Base-by-base conservation (phyloP, 2,329 filamentous ascomycete species). In the Cercospora sp. region DNA sequence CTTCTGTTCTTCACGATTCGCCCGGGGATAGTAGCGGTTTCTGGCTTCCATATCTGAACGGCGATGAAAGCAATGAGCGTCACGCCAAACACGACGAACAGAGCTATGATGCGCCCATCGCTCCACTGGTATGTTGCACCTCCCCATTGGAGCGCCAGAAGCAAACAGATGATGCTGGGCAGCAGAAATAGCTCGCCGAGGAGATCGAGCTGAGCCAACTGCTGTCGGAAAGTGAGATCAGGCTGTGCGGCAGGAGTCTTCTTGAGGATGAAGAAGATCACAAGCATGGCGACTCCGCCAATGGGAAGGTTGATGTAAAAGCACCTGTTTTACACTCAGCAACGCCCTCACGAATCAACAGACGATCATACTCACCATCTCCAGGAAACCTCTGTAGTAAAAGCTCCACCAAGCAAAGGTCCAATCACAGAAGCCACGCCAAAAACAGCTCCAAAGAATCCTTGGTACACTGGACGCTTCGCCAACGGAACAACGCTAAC, bases 141-240 rank as follows among this genome's bases (percentile, higher is more conserved):
- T 61, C 82, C 83, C 82, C 82, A 84, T 63, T 83, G 81, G 2
- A 85, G 77, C 28, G 83, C 83, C 36, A 85, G 79, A 5, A 84
- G 75, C 57, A 83, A 72, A 70, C 80, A 83, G 63, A 84, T 77
- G n/a, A 80, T 70, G 75, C 70, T 0, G 75, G 75, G 84, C 0
- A 80, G 67, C 1, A 83, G 69, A 26, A 83, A 72, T n/a, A 76
- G 70, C 0, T 77, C 75, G 1, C 84, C 85, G 0, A 79, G 67
- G 0, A 80, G 72, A 65, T 87, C 84, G 66, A 86, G 77, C 30
- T 84, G 80, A 4, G 51, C 0, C 79, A 71, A 8, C 83, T 68
- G 72, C 80, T 82, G 68, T 78, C 81, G 42, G 68, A 74, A 55
- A 74, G 69, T 12, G 74, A 71, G 57, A 20, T 36, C 57, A 1